A percentile compares a stretch with the other conserved stretches of the same genome.
phyloP scores from a whole-genome alignment of 176 grass and related monocot genomes.

The Paspalum notatum region DNA sequence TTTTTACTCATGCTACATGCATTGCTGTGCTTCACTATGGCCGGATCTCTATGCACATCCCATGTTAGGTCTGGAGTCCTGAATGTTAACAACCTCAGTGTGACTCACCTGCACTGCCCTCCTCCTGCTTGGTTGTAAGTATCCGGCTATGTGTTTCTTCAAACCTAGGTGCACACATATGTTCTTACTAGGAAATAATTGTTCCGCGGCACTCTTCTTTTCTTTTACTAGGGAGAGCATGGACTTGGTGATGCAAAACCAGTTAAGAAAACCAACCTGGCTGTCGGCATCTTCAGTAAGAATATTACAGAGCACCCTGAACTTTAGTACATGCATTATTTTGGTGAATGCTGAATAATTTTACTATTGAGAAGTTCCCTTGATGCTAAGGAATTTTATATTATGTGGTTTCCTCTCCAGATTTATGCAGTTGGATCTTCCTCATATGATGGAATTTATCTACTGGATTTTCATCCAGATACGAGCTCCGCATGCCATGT shows the following conservation, averaged over 20 bases:
- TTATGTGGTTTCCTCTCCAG: constrained; percentile 48
- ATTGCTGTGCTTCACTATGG: constrained; percentile 1
- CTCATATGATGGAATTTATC: constrained; percentile 68
- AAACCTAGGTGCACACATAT: neutral
- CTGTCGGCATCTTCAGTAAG: constrained; percentile 73
- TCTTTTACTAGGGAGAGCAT: constrained; percentile 58
- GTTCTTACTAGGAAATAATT: constrained; percentile 2
- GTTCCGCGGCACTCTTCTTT: constrained; percentile 19
- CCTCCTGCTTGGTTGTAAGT: constrained; percentile 95
- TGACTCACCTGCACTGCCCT: constrained; percentile 92
- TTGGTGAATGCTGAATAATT: constrained; percentile 7
- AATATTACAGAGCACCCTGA: constrained; percentile 14
- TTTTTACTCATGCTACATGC: constrained; percentile 17
- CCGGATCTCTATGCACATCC: constrained; percentile 19
- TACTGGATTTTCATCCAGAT: constrained; percentile 84
- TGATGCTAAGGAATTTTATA: constrained; percentile 27
- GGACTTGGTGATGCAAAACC: constrained; percentile 30
- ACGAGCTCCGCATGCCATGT: constrained; percentile 80
- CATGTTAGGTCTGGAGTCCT: constrained; percentile 84
- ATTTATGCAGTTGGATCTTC: constrained; percentile 83
- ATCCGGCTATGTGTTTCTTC: constrained; percentile 32
- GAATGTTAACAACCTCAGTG: constrained; percentile 64
- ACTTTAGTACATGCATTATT: constrained; percentile 16
- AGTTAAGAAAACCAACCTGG: constrained; percentile 71
- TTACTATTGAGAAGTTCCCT: constrained; percentile 18